phyloP scores from a whole-genome alignment of 2,329 filamentous ascomycete genomes.

The Arthrobotrys iridis region DNA sequence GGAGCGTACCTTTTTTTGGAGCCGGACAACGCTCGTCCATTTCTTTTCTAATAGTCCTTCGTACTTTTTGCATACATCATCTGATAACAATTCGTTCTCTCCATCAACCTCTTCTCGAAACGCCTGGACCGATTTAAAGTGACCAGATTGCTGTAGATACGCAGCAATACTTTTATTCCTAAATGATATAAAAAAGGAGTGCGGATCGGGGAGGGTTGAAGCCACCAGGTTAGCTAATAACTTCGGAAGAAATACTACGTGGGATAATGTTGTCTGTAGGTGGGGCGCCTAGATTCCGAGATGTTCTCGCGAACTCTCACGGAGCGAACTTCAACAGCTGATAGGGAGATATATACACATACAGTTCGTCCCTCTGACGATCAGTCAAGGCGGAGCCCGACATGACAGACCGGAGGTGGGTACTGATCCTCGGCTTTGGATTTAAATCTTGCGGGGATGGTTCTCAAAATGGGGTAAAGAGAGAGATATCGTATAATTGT shows the following conservation, averaged over 20 bases:
- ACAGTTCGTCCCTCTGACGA: constrained; percentile 53
- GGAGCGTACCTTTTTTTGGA: constrained; percentile 86
- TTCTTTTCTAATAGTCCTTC: constrained; percentile 95
- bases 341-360: constrained; percentile 8
- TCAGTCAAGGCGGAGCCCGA: constrained; percentile 43
- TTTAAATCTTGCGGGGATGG: background rate
- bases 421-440: background rate
- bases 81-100: constrained; percentile 75
- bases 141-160: constrained; percentile 79
- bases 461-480: background rate
- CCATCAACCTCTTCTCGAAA: constrained; percentile 81
- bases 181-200: constrained; percentile 57
- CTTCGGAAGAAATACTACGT: background rate
- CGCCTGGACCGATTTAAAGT: constrained; percentile 69
- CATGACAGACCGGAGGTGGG: constrained; percentile 20
- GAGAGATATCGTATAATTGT: background rate
- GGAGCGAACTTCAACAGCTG: background rate
- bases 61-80: constrained; percentile 89
- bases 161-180: constrained; percentile 95
- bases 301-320: background rate
- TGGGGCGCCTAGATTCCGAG: background rate
- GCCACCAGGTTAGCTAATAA: background rate
- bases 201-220: background rate
- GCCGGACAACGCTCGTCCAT: constrained; percentile 92
- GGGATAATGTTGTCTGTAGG: background rate